Evolutionary conservation across 1,139 yeast species (phyloP).

Genomic region (Geotrichum bryndzae): DNA sequence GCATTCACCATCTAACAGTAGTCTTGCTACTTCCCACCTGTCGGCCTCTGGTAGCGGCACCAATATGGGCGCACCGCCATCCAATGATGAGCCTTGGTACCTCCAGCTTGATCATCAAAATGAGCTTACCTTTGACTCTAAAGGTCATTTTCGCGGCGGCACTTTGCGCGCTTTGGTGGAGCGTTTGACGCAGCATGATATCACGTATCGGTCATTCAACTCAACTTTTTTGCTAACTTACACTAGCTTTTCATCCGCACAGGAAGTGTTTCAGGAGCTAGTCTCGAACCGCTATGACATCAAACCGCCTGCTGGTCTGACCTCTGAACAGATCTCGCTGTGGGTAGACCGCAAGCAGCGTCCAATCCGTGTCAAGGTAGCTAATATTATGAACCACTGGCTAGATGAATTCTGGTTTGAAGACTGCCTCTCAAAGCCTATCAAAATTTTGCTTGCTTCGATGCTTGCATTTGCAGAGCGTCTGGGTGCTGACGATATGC

Average conservation of each 20-base stretch:
- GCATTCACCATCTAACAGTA: not conserved
- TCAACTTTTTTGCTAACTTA: constrained; percentile 68
- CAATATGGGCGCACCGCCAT: constrained; percentile 14
- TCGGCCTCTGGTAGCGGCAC: constrained; percentile 8
- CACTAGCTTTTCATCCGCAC: constrained; percentile 65
- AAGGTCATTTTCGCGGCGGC: constrained; percentile 79
- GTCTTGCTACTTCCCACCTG: constrained; percentile 18
- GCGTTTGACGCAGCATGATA: constrained; percentile 73
- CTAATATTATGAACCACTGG: constrained; percentile 62
- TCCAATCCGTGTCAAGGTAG: constrained; percentile 60
- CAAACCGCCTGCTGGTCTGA: constrained; percentile 81
- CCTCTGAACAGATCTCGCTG: constrained; percentile 69
- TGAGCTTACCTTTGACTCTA: constrained; percentile 63
- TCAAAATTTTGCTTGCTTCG: constrained; percentile 37
- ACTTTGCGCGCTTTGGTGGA: constrained; percentile 73
- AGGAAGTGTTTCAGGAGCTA: constrained; percentile 41
- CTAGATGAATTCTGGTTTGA: constrained; percentile 71
- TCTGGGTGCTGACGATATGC: constrained; percentile 42
- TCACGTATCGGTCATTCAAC: constrained; percentile 61
- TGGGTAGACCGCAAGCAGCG: constrained; percentile 72
- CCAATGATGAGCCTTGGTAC: constrained; percentile 55
- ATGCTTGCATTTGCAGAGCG: constrained; percentile 55
- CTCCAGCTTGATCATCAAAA: constrained; percentile 71
- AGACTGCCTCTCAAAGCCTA: not conserved
- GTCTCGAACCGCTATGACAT: constrained; percentile 60